phyloP scores from a whole-genome alignment of 2,329 filamentous ascomycete genomes.

The Cordyceps pruinosa region DNA sequence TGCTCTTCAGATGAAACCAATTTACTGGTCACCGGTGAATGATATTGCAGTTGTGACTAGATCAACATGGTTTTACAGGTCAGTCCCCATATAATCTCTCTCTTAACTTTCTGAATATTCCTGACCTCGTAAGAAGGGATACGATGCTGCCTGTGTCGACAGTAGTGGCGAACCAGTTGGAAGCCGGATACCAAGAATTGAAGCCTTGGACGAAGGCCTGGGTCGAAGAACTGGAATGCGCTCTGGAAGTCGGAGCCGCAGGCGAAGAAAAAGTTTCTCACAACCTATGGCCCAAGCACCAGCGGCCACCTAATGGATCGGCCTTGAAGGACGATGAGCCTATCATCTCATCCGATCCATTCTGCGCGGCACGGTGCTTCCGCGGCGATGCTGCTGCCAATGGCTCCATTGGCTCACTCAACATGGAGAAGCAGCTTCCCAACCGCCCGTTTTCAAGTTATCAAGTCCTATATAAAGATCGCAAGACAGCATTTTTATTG shows the following conservation, averaged over 20 bases:
- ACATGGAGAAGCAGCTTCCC: slow-evolving; percentile 30
- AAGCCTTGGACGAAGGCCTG: slow-evolving; percentile 88
- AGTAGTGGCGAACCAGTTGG: slow-evolving; percentile 81
- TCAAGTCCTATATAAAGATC: slow-evolving; percentile 81
- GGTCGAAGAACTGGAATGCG: slow-evolving; percentile 83
- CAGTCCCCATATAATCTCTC: slow-evolving; percentile 12
- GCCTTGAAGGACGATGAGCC: slow-evolving; percentile 22
- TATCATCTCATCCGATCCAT: slow-evolving; percentile 45
- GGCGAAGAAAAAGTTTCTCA: slow-evolving; percentile 90
- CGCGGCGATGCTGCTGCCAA: slow-evolving; percentile 52
- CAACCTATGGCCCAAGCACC: slow-evolving; percentile 66
- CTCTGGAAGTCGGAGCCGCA: slow-evolving; percentile 78
- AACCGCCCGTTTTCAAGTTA: slow-evolving; percentile 62
- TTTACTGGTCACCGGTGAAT: slow-evolving; percentile 94
- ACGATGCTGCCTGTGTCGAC: slow-evolving; percentile 87
- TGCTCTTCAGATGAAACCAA: slow-evolving; percentile 81
- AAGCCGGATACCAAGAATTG: slow-evolving; percentile 82
- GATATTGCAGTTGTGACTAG: slow-evolving; percentile 77
- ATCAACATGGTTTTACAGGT: slow-evolving; percentile 94
- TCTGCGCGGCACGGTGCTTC: slow-evolving; percentile 54
- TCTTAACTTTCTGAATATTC: background rate
- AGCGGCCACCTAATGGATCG: slow-evolving; percentile 15
- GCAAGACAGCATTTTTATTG: slow-evolving; percentile 70
- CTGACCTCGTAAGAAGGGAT: slow-evolving; percentile 43
- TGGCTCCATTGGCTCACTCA: slow-evolving; percentile 36